Evolutionary conservation across 2,329 filamentous ascomycete genomes (phyloP).

Genomic region (Beauveria varroae): DNA sequence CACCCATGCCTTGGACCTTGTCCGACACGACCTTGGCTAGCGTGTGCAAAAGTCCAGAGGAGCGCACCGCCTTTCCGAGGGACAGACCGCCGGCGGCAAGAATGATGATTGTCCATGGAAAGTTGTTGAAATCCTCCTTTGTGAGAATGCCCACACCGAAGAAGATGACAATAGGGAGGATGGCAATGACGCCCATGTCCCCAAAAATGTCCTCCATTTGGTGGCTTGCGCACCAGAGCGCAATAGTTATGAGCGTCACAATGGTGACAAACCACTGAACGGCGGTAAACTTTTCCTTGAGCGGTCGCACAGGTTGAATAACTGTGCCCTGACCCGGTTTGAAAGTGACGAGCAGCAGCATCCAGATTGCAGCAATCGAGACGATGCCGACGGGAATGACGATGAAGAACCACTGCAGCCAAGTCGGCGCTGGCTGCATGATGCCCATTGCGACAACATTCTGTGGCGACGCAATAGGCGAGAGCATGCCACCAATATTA

Average conservation of each 20-base stretch:
- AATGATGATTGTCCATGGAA: constrained; percentile 99
- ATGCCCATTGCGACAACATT: constrained; percentile 95
- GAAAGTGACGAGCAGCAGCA: constrained; percentile 78
- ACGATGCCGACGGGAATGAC: constrained; percentile 87
- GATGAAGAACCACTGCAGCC: constrained; percentile 97
- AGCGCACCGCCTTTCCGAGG: constrained; percentile 88
- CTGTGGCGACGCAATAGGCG: constrained; percentile 93
- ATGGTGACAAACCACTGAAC: constrained; percentile 88
- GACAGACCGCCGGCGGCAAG: constrained; percentile 88
- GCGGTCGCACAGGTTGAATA: constrained; percentile 83
- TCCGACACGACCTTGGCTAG: constrained; percentile 72
- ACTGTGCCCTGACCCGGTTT: constrained; percentile 75
- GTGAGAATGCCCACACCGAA: constrained; percentile 94
- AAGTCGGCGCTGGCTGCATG: constrained; percentile 86
- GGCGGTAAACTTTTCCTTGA: constrained; percentile 81
- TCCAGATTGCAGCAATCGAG: constrained; percentile 82
- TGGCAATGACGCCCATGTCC: constrained; percentile 97
- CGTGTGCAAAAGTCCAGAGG: constrained; percentile 83
- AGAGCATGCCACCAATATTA: constrained; percentile 94
- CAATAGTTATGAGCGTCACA: constrained; percentile 77
- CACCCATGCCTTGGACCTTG: constrained; percentile 65
- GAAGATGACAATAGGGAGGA: constrained; percentile 91
- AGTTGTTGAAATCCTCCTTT: constrained; percentile 99
- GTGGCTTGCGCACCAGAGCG: constrained; percentile 87
- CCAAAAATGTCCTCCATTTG: constrained; percentile 82